A percentile compares a stretch with the other conserved stretches of the same genome.
phyloP scores from a whole-genome alignment of 768 basidiomycete genomes.

The Rhizopogon roseolus region DNA sequence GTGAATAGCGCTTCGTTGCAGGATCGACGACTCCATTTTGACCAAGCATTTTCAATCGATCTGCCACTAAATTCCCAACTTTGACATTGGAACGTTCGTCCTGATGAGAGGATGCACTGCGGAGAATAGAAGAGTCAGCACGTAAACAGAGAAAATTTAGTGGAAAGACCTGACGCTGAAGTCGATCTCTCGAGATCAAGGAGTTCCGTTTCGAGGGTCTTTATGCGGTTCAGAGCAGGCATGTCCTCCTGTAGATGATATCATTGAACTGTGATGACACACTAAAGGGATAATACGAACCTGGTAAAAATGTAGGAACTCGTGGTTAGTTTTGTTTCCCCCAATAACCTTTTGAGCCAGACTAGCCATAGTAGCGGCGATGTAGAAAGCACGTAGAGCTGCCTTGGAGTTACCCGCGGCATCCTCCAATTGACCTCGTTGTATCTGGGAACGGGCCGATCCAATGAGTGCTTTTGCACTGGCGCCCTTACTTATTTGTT shows the following conservation, averaged over 20 bases:
- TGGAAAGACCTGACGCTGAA: slow-evolving; percentile 20
- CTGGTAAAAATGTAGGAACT: slow-evolving; percentile 60
- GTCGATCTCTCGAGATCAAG: slow-evolving; percentile 39
- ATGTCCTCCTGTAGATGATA: slow-evolving; percentile 31
- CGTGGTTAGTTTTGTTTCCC: slow-evolving; percentile 40
- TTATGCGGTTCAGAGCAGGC: slow-evolving; percentile 35
- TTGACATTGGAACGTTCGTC: slow-evolving; percentile 32
- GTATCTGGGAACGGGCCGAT: slow-evolving; percentile 54
- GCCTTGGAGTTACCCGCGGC: slow-evolving; percentile 53
- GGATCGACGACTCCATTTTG: slow-evolving; percentile 64
- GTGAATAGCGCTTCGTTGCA: slow-evolving; percentile 53
- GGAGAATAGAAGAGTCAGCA: slow-evolving; percentile 5
- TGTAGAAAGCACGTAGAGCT: slow-evolving; percentile 57
- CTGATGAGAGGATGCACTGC: slow-evolving; percentile 9
- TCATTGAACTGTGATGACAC: slow-evolving; percentile 7
- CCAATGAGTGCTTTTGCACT: slow-evolving; percentile 59
- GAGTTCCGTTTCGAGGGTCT: slow-evolving; percentile 41
- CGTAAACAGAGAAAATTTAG: not conserved
- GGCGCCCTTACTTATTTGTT: slow-evolving; percentile 50
- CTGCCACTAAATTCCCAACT: slow-evolving; percentile 70
- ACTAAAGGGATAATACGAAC: slow-evolving; percentile 34
- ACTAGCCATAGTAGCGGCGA: slow-evolving; percentile 52
- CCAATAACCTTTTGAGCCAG: slow-evolving; percentile 50
- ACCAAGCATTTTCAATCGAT: slow-evolving; percentile 72
- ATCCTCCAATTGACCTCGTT: slow-evolving; percentile 48